Percentiles rank a stretch among this genome's conserved stretches.
Evolutionary conservation across 2,329 filamentous ascomycete species (phyloP).

Genomic region (Arthrobotrys conoides): DNA sequence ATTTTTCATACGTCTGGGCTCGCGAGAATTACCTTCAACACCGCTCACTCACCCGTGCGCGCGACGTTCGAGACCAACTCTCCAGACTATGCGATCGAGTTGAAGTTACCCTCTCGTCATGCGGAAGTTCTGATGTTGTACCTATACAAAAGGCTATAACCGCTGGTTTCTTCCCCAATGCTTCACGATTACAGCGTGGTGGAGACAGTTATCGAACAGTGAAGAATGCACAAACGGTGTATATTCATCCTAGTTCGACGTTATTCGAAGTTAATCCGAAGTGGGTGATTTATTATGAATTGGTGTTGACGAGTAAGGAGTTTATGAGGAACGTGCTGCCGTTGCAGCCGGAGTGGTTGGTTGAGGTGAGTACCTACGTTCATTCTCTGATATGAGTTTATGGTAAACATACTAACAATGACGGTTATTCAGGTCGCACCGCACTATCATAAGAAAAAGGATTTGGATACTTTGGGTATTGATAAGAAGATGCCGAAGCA

Average conservation of each 20-base stretch:
- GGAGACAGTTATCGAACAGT: slow-evolving; percentile 92
- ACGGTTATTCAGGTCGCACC: slow-evolving; percentile 75
- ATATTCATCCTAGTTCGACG: slow-evolving; percentile 89
- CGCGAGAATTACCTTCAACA: slow-evolving; percentile 96
- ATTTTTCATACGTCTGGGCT: slow-evolving; percentile 88
- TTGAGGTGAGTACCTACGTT: slow-evolving; percentile 71
- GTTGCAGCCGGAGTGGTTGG: slow-evolving; percentile 85
- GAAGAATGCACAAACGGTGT: slow-evolving; percentile 89
- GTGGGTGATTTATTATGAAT: slow-evolving; percentile 88
- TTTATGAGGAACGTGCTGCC: slow-evolving; percentile 92
- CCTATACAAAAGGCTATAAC: slow-evolving; percentile 91
- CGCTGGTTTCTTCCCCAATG: slow-evolving; percentile 94
- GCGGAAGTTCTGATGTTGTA: slow-evolving; percentile 77
- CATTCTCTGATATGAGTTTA: neutral
- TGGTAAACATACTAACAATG: slow-evolving; percentile 33
- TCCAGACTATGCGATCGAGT: slow-evolving; percentile 93
- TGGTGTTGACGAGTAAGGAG: slow-evolving; percentile 87
- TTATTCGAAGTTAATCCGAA: slow-evolving; percentile 84
- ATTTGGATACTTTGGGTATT: slow-evolving; percentile 82
- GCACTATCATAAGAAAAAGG: slow-evolving; percentile 93
- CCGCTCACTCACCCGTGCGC: slow-evolving; percentile 85
- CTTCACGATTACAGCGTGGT: slow-evolving; percentile 83
- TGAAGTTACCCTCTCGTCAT: slow-evolving; percentile 79
- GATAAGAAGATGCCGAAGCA: slow-evolving; percentile 81
- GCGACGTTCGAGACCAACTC: slow-evolving; percentile 93